Evolutionary conservation across 2,329 filamentous ascomycete genomes (phyloP).

Genomic region (Waltergamsia citrina): DNA sequence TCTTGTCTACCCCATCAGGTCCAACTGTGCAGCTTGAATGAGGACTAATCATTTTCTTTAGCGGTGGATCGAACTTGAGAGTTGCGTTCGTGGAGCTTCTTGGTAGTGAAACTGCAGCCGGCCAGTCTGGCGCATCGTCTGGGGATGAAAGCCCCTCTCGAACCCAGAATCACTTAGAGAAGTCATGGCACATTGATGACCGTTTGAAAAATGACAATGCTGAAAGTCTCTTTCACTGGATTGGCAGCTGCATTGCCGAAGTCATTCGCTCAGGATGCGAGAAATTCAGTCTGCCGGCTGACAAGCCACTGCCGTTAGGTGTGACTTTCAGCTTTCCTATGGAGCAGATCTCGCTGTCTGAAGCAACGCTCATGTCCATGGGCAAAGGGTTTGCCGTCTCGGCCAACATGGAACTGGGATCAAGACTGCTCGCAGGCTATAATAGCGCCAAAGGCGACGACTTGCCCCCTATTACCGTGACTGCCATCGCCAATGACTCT

Average conservation of each 20-base stretch:
- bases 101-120: conserved; percentile 18
- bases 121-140: conserved; percentile 8
- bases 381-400: conserved; percentile 61
- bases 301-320: conserved; percentile 48
- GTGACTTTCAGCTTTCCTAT: conserved; percentile 66
- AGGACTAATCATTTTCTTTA: too few relatives aligned
- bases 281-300: conserved; percentile 27
- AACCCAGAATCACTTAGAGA: conserved; percentile 54
- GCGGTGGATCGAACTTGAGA: conserved; percentile 59
- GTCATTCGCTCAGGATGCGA: conserved; percentile 53
- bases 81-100: conserved; percentile 58
- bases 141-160: conserved; percentile 15
- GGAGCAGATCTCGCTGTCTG: conserved; percentile 51
- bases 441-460: conserved; percentile 28
- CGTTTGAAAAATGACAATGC: conserved; percentile 66
- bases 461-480: conserved; percentile 59
- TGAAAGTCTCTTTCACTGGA: conserved; percentile 71
- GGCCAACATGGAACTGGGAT: conserved; percentile 49
- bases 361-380: conserved; percentile 58
- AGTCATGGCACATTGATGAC: conserved; percentile 64
- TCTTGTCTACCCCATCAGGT: conserved; percentile 15
- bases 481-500: conserved; percentile 73
- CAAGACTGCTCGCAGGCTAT: conserved; percentile 50
- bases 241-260: conserved; percentile 65
- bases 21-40: too few relatives aligned